Percentiles rank a stretch among this genome's conserved stretches.
Evolutionary conservation across 495 filamentous ascomycete genomes (phyloP).

Genomic region (Apodospora peruviana): DNA sequence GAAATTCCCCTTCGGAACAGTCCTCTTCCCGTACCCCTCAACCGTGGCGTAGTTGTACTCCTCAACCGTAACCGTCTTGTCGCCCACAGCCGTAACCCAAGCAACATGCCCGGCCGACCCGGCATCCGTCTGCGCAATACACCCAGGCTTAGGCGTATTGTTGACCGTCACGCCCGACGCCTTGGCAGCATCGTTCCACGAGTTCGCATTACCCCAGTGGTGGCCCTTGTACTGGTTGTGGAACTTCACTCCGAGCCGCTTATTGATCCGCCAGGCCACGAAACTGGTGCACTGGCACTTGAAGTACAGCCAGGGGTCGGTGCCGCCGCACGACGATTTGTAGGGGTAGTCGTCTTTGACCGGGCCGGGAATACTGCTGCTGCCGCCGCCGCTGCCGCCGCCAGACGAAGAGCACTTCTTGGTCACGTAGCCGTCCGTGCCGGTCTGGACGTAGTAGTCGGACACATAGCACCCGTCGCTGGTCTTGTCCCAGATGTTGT

Average conservation of each 20-base stretch:
- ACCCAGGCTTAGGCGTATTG: constrained; percentile 16
- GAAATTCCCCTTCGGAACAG: constrained; percentile 14
- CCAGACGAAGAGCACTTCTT: background rate
- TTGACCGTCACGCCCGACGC: constrained; percentile 14
- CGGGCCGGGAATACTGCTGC: constrained; percentile 13
- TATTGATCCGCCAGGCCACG: constrained; percentile 22
- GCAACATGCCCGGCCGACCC: constrained; percentile 18
- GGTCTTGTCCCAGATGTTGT: constrained; percentile 29
- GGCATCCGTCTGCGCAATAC: constrained; percentile 19
- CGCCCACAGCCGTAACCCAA: constrained; percentile 15
- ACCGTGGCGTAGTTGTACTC: constrained; percentile 19
- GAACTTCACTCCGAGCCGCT: constrained; percentile 18
- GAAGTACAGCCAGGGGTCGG: constrained; percentile 20
- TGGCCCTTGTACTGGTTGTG: constrained; percentile 21
- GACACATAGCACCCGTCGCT: constrained; percentile 22
- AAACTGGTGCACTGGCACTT: constrained; percentile 23
- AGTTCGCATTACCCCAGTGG: constrained; percentile 20
- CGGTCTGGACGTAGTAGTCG: constrained; percentile 25
- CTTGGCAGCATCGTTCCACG: constrained; percentile 19
- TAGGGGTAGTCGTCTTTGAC: constrained; percentile 20
- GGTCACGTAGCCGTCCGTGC: constrained; percentile 17
- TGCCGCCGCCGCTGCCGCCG: background rate
- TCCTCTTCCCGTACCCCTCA: constrained; percentile 16
- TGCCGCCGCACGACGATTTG: constrained; percentile 11
- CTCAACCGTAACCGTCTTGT: constrained; percentile 18